Percentiles rank a stretch among this genome's conserved stretches.
These are phyloP conservation scores for Acarospora socialis DNA, from an alignment of 2,329 filamentous ascomycete species.

Conservation along the genomic window DNA sequence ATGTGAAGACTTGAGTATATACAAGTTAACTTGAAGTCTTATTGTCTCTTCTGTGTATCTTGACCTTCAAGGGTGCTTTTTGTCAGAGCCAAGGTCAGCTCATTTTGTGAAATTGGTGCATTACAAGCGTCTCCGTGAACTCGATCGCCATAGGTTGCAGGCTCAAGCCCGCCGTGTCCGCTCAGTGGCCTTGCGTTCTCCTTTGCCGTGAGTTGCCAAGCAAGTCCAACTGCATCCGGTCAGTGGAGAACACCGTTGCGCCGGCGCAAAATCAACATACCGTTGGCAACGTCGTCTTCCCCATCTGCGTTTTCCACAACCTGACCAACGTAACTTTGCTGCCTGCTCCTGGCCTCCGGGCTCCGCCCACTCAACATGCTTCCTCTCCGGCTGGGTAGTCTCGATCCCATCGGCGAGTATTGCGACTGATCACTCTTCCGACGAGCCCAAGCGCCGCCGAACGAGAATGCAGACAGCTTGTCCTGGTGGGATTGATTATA, in stretches of 20 bases:
- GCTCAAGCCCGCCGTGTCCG: too few species aligned
- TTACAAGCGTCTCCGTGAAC: too few species aligned
- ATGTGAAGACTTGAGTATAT: too few species aligned
- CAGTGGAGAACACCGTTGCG: not conserved
- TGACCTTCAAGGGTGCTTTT: too few species aligned
- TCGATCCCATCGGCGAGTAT: constrained; percentile 22
- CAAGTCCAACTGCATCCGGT: constrained; percentile 14
- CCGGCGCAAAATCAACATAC: constrained; percentile 6
- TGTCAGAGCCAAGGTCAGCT: too few species aligned
- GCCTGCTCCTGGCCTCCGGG: constrained; percentile 10
- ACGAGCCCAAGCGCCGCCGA: constrained; percentile 23
- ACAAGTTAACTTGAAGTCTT: too few species aligned
- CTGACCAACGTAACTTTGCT: constrained; percentile 5
- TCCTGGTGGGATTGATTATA: constrained; percentile 32
- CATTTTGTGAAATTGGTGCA: too few species aligned
- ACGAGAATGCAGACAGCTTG: constrained; percentile 30
- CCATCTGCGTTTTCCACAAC: constrained; percentile 11
- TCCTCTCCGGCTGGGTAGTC: constrained; percentile 9
- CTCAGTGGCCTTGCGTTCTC: constrained; percentile 8
- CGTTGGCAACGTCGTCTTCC: constrained; percentile 14
- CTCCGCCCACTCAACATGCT: constrained; percentile 1
- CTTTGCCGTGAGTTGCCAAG: constrained; percentile 11
- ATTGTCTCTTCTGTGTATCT: too few species aligned
- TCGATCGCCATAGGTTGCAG: too few species aligned
- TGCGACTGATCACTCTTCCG: constrained; percentile 21